Base-by-base conservation (phyloP, 2,329 filamentous ascomycete genomes). In the Alternaria consortialis region DNA sequence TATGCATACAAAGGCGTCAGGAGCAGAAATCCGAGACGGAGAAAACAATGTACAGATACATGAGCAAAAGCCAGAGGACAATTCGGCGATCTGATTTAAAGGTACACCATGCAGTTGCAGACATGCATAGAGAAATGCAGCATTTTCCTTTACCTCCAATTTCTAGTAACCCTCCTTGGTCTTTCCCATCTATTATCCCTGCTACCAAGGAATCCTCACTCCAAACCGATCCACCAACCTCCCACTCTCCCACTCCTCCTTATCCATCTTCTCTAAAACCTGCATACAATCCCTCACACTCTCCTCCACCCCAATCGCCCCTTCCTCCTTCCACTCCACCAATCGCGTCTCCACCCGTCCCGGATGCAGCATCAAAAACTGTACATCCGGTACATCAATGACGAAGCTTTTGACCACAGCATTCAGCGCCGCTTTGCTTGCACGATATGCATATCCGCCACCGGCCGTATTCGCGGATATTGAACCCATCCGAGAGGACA, bases 371-470 rank as follows among this genome's bases (percentile, higher is more conserved):
- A 82, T 58, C 51, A 81, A 68, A 55, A 82, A 83, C 2, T 65
- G 64, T 1, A 82, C 77, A 5, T 80, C 78, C 0, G 78, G 77
- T 13, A 82, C 76, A 74, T 84, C 82, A 8, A 82, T 70, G 31
- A 73, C 76, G 34, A 84, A 79, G 43, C 77, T 81, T 66, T 78
- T 77, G 2, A 84, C 74, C 7, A 84, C 74, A 6, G 80, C 79
- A 62, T 84, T 84, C 36, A 83, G 66, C 25, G 80, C 82, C 4
- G 81, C 81, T 65, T 84, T 84, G 42, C 77, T 80, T 5, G 82
- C 80, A 8, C 82, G 72, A 64, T 84, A 84, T 11, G 82, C 82
- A 63, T 83, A 84, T 2, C 75, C 81, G 2, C 77, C 76, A 0
- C 82, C 82, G 2, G 71, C 69, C 1, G 62, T 66, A 59, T 84